Conservation (phyloP, 129 eudicot genomes). For the Flaveria brownii region DNA sequence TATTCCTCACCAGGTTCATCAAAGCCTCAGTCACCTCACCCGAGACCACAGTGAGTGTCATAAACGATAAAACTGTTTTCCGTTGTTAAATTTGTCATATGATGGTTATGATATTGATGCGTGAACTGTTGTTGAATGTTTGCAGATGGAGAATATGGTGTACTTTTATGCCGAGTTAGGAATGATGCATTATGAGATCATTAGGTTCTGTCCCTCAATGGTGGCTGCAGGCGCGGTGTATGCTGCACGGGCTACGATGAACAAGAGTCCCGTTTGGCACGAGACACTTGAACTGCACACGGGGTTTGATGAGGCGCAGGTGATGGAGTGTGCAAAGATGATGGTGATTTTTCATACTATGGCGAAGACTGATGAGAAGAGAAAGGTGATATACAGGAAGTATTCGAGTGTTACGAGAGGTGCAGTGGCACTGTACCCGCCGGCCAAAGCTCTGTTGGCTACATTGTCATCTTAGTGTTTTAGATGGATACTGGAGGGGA, state of each 20-base stretch:
- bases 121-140: background rate
- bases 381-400: slow-evolving; percentile 62
- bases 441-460: slow-evolving; percentile 69
- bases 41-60: slow-evolving; percentile 32
- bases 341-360: slow-evolving; percentile 49
- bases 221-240: slow-evolving; percentile 90
- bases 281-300: slow-evolving; percentile 73
- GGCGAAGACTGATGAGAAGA: slow-evolving; percentile 57
- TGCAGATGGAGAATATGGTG: slow-evolving; percentile 65
- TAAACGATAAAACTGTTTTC: too few species aligned
- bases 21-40: slow-evolving; percentile 53
- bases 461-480: background rate
- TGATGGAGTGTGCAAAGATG: slow-evolving; percentile 68
- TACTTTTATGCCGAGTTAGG: slow-evolving; percentile 76
- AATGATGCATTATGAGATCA: slow-evolving; percentile 63
- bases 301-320: slow-evolving; percentile 61
- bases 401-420: slow-evolving; percentile 50
- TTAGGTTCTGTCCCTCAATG: slow-evolving; percentile 69
- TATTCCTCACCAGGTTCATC: slow-evolving; percentile 72
- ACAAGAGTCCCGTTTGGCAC: slow-evolving; percentile 62
- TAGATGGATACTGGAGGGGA: background rate
- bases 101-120: background rate
- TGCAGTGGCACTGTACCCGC: slow-evolving; percentile 57
- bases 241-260: slow-evolving; percentile 65
- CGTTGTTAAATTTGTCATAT: background rate